Percentiles rank a stretch among this genome's conserved stretches.
Conservation (phyloP, 495 filamentous ascomycete species). For the Recurvomyces mirabilis region DNA sequence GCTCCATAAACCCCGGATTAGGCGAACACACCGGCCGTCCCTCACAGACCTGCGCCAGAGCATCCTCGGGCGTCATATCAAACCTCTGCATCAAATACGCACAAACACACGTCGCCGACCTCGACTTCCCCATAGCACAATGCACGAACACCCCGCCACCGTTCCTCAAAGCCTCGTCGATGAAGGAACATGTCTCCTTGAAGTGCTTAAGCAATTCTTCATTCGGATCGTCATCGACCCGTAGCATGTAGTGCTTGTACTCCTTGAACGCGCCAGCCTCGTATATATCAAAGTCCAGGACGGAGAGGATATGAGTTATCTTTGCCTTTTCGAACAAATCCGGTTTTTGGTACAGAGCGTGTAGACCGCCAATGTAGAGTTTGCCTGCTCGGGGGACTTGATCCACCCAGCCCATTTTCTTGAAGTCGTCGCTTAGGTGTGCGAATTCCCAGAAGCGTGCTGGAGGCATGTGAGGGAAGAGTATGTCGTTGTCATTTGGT, state of each 20-base stretch:
- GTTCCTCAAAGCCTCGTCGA: slow-evolving; percentile 15
- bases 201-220: slow-evolving; percentile 25
- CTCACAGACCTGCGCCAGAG: slow-evolving; percentile 22
- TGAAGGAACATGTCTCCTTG: slow-evolving; percentile 13
- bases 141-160: slow-evolving; percentile 27
- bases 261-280: slow-evolving; percentile 13
- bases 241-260: slow-evolving; percentile 22
- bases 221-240: slow-evolving; percentile 26
- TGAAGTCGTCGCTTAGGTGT: slow-evolving; percentile 7
- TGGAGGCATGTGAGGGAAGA: slow-evolving; percentile 5
- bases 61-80: slow-evolving; percentile 11
- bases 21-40: slow-evolving; percentile 26
- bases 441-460: slow-evolving; percentile 15
- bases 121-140: slow-evolving; percentile 29
- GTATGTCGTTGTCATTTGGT: too few species aligned
- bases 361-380: slow-evolving; percentile 29
- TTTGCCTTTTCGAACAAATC: slow-evolving; percentile 19
- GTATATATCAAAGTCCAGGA: slow-evolving; percentile 23
- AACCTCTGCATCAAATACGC: slow-evolving; percentile 26
- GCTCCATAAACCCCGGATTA: slow-evolving; percentile 28
- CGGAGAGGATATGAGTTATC: slow-evolving; percentile 27
- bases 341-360: slow-evolving; percentile 26
- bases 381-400: slow-evolving; percentile 20
- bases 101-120: slow-evolving; percentile 22
- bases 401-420: slow-evolving; percentile 27